These are phyloP conservation scores for Rhizopogon salebrosus DNA, from an alignment of 768 basidiomycete species.

Conservation along the genomic window DNA sequence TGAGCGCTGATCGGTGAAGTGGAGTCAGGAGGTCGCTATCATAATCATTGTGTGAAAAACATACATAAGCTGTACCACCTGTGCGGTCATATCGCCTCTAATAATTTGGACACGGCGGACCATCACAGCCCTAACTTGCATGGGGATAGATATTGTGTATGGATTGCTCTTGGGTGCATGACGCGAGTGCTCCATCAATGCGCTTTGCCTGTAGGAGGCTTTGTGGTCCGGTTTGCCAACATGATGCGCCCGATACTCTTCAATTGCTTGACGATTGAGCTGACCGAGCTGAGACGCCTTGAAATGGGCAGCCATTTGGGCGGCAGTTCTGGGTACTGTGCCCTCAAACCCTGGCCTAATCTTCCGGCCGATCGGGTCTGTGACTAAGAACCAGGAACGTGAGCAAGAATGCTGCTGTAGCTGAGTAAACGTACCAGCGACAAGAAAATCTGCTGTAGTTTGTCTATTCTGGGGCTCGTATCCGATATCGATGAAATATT, in stretches of 20 bases:
- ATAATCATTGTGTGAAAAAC: constrained; percentile 15
- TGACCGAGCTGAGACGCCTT: constrained; percentile 33
- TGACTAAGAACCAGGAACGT: constrained; percentile 32
- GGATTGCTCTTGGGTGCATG: constrained; percentile 35
- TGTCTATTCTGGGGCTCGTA: constrained; percentile 77
- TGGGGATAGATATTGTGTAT: constrained; percentile 40
- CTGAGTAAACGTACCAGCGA: constrained; percentile 31
- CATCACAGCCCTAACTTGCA: constrained; percentile 42
- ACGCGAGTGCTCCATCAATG: constrained; percentile 45
- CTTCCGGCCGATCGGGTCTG: constrained; percentile 58
- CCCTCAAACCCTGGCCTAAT: constrained; percentile 24
- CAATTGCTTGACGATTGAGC: constrained; percentile 42
- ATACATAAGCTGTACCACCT: constrained; percentile 31
- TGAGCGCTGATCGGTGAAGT: constrained; percentile 28
- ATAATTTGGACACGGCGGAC: constrained; percentile 41
- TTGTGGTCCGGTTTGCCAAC: constrained; percentile 41
- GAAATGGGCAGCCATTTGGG: constrained; percentile 52
- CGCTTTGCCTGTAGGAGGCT: constrained; percentile 42
- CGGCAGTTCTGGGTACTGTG: constrained; percentile 47
- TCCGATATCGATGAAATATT: constrained; percentile 74
- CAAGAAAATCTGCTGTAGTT: constrained; percentile 82
- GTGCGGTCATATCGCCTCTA: constrained; percentile 32
- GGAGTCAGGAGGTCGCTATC: constrained; percentile 11
- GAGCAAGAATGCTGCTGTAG: constrained; percentile 15
- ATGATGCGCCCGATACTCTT: constrained; percentile 37